Conservation (phyloP, 495 filamentous ascomycete genomes). For the Podospora australis region DNA sequence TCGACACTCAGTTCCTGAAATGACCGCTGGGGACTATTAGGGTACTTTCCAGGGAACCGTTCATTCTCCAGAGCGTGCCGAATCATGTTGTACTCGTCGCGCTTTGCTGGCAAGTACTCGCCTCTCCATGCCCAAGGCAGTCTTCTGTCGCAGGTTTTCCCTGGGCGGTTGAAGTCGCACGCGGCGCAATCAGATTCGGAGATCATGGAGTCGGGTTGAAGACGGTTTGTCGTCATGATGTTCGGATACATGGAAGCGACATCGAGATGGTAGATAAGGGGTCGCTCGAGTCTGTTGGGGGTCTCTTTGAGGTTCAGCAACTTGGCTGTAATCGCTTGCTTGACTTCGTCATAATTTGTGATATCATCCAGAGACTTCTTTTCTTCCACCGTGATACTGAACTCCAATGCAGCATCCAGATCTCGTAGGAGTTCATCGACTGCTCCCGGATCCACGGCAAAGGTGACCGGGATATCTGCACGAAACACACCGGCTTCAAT, state of each 20-base stretch:
- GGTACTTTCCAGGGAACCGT: conserved; percentile 68
- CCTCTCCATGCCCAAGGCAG: conserved; percentile 98
- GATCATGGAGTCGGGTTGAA: conserved; percentile 98
- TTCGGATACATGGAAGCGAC: conserved; percentile 99
- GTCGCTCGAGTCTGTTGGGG: conserved; percentile 73
- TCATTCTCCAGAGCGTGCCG: conserved; percentile 89
- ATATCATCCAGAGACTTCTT: conserved; percentile 90
- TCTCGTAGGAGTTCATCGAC: conserved; percentile 84
- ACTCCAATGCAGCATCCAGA: conserved; percentile 83
- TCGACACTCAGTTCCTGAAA: conserved; percentile 78
- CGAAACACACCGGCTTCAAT: conserved; percentile 98
- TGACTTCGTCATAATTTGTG: conserved; percentile 88
- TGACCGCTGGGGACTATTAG: conserved; percentile 60
- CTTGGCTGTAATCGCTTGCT: conserved; percentile 67
- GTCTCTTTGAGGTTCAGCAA: conserved; percentile 70
- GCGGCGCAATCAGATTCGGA: conserved; percentile 92
- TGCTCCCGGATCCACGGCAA: conserved; percentile 77
- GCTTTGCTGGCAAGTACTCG: conserved; percentile 91
- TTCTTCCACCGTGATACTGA: conserved; percentile 89
- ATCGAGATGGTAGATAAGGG: conserved; percentile 95
- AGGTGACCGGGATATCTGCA: conserved; percentile 89
- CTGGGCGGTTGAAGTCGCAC: conserved; percentile 96
- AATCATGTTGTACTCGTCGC: conserved; percentile 99
- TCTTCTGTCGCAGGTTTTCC: conserved; percentile 92
- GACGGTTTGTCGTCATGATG: conserved; percentile 98